Base-by-base conservation (phyloP, 2,329 filamentous ascomycete genomes). In the Penicillium sp. region DNA sequence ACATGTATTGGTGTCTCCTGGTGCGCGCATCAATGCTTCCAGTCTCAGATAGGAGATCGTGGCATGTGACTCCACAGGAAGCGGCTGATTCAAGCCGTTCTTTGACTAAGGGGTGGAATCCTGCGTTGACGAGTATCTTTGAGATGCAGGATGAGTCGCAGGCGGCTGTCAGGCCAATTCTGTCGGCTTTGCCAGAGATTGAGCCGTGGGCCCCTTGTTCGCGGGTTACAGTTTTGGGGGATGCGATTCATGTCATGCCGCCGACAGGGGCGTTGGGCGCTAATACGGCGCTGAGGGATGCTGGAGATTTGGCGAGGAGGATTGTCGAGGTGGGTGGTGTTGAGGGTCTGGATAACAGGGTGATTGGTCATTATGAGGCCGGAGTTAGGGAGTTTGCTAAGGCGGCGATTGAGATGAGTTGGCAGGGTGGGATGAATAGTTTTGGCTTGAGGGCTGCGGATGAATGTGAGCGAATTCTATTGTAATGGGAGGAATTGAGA, bases 211-310 rank as follows among this genome's bases (percentile, higher is more conserved):
- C 45, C 12, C 57, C 70, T 15, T 65, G 63, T 18, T 42, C 57
- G 7, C 58, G 59, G 13, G 71, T 78, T 1, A 77, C 76, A 0
- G 52, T 78, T 2, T 67, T 78, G 21, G 76, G 76, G 9, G 76
- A 78, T 51, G 73, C 76, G 1, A 71, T 73, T 3, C 76, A 78
- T 60, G 66, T 71, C 1, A 78, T 78, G 75, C 74, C 74, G 1
- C 76, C 76, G 1, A 75, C 74, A 3, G 75, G 76, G 16, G 76
- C 73, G 0, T 72, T 74, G 45, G 76, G 76, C 15, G 76, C 75
- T 1, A 77, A 77, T 47, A 78, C 75, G 1, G 76, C 76, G 23
- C 64, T 78, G 16, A 48, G 56, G 12, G 56, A 58, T 49, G 56
- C 56, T 7, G 12, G 64, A 18, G 64, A 75, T 36, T 56, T 78